Evolutionary conservation across 495 filamentous ascomycete genomes (phyloP), one percentile per base, ranked within the genome.

Genomic region (Amphirosellinia nigrospora): DNA sequence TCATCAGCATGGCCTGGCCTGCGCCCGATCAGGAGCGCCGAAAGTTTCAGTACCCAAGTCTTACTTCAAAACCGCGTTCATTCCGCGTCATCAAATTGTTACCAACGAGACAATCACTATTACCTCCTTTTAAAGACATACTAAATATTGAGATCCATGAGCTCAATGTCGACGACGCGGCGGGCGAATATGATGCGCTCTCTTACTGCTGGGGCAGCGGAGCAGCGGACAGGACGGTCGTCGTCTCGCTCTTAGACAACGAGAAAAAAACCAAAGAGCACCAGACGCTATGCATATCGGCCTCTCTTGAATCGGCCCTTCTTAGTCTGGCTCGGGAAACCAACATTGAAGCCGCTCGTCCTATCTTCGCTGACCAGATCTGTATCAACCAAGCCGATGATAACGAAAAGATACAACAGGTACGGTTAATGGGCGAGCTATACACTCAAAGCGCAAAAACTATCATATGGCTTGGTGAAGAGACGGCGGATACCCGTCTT

Each of bases 331-430:
- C 65, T 8, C 65, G 16, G 1, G 10, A 58, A 10, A 19, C 16
- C 39, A 26, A 68, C 6, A 13, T 30, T 39, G 53, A 60, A 41
- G n/a, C 9, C 10, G 28, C 26, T 36, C 52, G 52, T 10, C 39
- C 65, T 8, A 68, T 48, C 34, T 68, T 68, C 13, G 65, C 65
- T 7, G 65, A 68, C 36, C 65, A 67, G 52, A 67, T 67, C 38
- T 59, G 65, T 28, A 62, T 70, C 15, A 70, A 70, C 23, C 68
- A 65, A 23, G 38, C 15, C 10, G 48, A 56, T 19, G 50, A 64
- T 59, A 0, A 19, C n/a, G 68, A 65, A 19, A 70, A 56, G n/a
- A 32, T 58, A 36, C 28, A 41, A 38, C 68, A 70, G 60, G 68
- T 70, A 13, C 16, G 38, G 5, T 60, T 56, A 2, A 65, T 70